These are phyloP conservation scores for Nemania sp. DNA, from an alignment of 2,329 filamentous ascomycete species.

Conservation along the genomic window DNA sequence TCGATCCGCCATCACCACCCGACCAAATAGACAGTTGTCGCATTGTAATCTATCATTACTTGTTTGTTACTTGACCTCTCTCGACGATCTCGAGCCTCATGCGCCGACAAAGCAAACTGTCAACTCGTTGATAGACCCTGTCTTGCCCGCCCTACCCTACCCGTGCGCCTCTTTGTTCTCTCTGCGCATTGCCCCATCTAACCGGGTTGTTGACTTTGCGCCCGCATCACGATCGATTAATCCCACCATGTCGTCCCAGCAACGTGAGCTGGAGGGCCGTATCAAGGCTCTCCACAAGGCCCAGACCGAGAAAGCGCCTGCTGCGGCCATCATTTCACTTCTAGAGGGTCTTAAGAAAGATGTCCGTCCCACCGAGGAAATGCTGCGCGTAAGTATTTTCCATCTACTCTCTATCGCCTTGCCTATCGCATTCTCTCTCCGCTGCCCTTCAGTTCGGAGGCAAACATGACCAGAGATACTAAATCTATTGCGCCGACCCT, in stretches of 20 bases:
- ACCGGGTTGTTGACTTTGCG: no score
- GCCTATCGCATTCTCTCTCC: background rate
- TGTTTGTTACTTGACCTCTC: background rate
- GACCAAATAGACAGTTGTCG: background rate
- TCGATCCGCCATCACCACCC: background rate
- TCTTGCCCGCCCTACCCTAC: background rate
- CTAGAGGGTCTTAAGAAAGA: constrained; percentile 80
- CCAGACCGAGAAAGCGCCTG: constrained; percentile 72
- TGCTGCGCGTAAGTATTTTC: constrained; percentile 54
- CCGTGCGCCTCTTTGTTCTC: background rate
- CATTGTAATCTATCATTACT: background rate
- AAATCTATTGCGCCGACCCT: background rate
- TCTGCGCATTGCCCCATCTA: background rate
- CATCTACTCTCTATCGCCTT: background rate
- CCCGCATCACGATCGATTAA: no score
- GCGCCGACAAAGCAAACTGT: background rate
- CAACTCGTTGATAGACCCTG: background rate
- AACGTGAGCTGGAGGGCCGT: constrained; percentile 77
- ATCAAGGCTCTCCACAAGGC: constrained; percentile 83
- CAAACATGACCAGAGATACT: background rate
- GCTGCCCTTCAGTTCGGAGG: background rate
- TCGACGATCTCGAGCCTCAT: background rate
- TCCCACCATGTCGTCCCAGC: constrained; percentile 63
- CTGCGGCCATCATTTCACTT: constrained; percentile 72
- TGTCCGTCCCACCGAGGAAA: constrained; percentile 83